Percentiles rank a stretch among this genome's conserved stretches.
phyloP scores from a whole-genome alignment of 768 basidiomycete genomes.

The Mycena kentingensis region DNA sequence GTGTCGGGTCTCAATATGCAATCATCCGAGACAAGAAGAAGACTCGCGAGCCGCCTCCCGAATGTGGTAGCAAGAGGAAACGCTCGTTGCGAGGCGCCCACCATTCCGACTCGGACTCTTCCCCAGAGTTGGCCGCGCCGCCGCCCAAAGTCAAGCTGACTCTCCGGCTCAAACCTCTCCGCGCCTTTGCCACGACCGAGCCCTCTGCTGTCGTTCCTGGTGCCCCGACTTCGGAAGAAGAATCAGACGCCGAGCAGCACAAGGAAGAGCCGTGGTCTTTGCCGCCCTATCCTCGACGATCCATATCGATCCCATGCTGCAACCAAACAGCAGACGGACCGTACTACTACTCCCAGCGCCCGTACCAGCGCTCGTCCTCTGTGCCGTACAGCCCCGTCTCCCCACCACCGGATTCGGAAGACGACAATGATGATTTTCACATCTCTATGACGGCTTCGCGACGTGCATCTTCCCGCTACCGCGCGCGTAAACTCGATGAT shows the following conservation, averaged over 20 bases:
- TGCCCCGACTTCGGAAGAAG: conserved; percentile 41
- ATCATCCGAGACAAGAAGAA: conserved; percentile 31
- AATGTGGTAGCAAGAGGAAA: conserved; percentile 44
- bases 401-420: conserved; percentile 73
- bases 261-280: conserved; percentile 51
- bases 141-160: conserved; percentile 74
- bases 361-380: conserved; percentile 59
- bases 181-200: conserved; percentile 20
- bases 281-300: conserved; percentile 58
- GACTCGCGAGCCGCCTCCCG: conserved; percentile 27
- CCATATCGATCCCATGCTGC: conserved; percentile 58
- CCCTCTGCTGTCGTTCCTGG: conserved; percentile 25
- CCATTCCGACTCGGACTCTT: conserved; percentile 37
- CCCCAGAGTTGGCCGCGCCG: conserved; percentile 41
- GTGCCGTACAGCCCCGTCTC: conserved; percentile 59
- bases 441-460: conserved; percentile 45
- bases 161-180: conserved; percentile 59
- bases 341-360: conserved; percentile 31
- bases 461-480: conserved; percentile 32
- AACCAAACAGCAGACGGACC: conserved; percentile 47
- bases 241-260: conserved; percentile 28
- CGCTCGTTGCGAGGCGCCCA: conserved; percentile 39
- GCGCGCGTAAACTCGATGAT: conserved; percentile 21
- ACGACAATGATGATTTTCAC: conserved; percentile 55
- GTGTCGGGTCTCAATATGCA: conserved; percentile 26